Conservation (phyloP, 768 basidiomycete genomes). For the Lenzites betulinus region DNA sequence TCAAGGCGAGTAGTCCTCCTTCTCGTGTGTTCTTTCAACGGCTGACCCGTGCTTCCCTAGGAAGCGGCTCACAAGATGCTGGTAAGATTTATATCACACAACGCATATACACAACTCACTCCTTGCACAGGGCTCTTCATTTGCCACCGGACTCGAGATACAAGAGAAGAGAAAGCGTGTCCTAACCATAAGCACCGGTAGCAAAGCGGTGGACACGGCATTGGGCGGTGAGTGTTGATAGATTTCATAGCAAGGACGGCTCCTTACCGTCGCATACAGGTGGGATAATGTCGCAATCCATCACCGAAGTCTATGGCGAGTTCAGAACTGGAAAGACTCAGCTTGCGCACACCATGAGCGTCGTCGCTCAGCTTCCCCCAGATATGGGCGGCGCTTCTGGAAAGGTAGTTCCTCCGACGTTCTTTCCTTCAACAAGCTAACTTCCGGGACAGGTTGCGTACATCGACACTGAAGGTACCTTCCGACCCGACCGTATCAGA, state of each 20-base stretch:
- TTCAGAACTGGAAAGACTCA: slow-evolving; percentile 97
- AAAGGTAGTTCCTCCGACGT: slow-evolving; percentile 50
- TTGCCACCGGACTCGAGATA: slow-evolving; percentile 90
- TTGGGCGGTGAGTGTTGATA: slow-evolving; percentile 66
- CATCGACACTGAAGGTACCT: slow-evolving; percentile 93
- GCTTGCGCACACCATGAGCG: slow-evolving; percentile 92
- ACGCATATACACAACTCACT: neutral
- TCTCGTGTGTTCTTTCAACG: no score
- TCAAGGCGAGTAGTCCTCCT: slow-evolving; percentile 60
- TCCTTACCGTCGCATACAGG: slow-evolving; percentile 47
- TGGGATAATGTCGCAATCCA: slow-evolving; percentile 89
- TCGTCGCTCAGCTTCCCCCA: slow-evolving; percentile 83
- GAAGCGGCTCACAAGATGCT: slow-evolving; percentile 90
- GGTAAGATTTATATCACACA: slow-evolving; percentile 40
- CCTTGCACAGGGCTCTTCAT: slow-evolving; percentile 74
- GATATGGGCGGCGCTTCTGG: slow-evolving; percentile 92
- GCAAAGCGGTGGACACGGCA: slow-evolving; percentile 87
- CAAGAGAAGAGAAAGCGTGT: slow-evolving; percentile 84
- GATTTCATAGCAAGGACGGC: no score
- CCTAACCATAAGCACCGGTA: slow-evolving; percentile 85
- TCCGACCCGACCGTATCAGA: slow-evolving; percentile 90
- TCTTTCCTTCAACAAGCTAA: neutral
- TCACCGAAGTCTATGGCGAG: slow-evolving; percentile 96
- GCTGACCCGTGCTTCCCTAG: no score
- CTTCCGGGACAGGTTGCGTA: slow-evolving; percentile 68